phyloP scores from a whole-genome alignment of 2,329 filamentous ascomycete species.

The Colletotrichum sp. region DNA sequence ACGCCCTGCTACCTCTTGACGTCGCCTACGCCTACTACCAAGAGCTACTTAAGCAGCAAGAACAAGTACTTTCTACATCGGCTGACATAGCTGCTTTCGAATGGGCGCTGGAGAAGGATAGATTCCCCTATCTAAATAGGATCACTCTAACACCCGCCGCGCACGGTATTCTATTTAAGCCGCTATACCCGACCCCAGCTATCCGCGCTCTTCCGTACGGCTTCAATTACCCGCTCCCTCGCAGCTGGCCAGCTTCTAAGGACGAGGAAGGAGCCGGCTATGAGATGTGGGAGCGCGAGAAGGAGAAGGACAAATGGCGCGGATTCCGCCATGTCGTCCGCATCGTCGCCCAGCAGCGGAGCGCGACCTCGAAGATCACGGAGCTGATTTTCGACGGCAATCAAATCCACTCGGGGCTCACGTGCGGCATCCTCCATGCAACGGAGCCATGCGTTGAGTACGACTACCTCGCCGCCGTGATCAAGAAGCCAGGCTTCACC shows the following conservation, averaged over 20 bases:
- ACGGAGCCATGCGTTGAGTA: slow-evolving; percentile 27
- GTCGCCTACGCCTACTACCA: slow-evolving; percentile 33
- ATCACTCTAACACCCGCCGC: slow-evolving; percentile 45
- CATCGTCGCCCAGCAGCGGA: slow-evolving; percentile 24
- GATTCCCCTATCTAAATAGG: slow-evolving; percentile 38
- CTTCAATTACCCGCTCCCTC: slow-evolving; percentile 44
- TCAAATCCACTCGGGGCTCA: slow-evolving; percentile 33
- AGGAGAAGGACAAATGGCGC: slow-evolving; percentile 29
- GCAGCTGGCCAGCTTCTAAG: slow-evolving; percentile 30
- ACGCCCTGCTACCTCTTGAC: not conserved
- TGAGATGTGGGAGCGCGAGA: slow-evolving; percentile 11
- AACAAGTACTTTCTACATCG: slow-evolving; percentile 28
- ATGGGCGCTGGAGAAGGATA: slow-evolving; percentile 29
- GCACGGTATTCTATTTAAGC: slow-evolving; percentile 38
- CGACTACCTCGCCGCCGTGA: slow-evolving; percentile 24
- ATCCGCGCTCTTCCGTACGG: slow-evolving; percentile 42
- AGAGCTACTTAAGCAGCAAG: slow-evolving; percentile 35
- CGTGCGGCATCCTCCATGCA: slow-evolving; percentile 30
- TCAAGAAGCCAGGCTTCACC: slow-evolving; percentile 28
- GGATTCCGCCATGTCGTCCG: slow-evolving; percentile 34
- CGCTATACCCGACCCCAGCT: slow-evolving; percentile 46
- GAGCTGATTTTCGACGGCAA: slow-evolving; percentile 39
- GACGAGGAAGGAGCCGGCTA: not conserved
- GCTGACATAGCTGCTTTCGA: slow-evolving; percentile 35
- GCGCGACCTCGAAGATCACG: slow-evolving; percentile 24